Evolutionary conservation across 1,284 basidiomycete species (phyloP), one percentile per base, ranked within the genome.

Genomic region (Trichosporon sp.): DNA sequence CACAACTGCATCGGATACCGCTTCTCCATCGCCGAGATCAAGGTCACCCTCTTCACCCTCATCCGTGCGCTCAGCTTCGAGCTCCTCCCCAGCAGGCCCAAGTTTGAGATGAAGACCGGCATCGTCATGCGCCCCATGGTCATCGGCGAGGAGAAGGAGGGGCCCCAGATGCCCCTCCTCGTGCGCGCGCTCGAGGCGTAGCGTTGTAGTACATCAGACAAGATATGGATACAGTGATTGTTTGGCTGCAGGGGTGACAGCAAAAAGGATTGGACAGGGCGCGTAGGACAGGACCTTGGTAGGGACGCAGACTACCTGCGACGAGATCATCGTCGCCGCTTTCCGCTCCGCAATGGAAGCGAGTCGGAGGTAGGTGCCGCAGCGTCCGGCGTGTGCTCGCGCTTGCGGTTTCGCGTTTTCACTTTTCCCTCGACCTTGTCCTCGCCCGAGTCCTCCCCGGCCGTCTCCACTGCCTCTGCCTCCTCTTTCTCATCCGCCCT

Each of bases 1-100:
- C 83, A 90, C 67, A 88, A 88, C 56, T 91, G 90, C 78, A 90
- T 91, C 74, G 89, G 90, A 11, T 91, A 88, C 78, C 86, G 86
- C 73, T 91, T 92, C 75, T 89, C 90, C 8, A 75, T 92, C 62
- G 85, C 86, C 25, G 89, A 92, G 75, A 88, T 86, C 80, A 89
- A 89, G 76, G 87, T 85, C 0, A 81, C 89, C 8, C 71, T 90
- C 8, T 90, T 88, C 75, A 85, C 86, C 0, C 82, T 89, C 12
- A 76, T 89, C 2, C 83, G 87, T 11, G 83, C 84, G 0, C 88
- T 89, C 68, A 85, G 86, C 67, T 88, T 89, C 66, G 85, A 86
- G 58, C 81, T 87, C 32, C 83, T 87, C 4, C 66, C 69, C 1
- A 44, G 34, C 65, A 77, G 77, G 67, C 80, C 80, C 5, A 69